Conservation (phyloP, 1,284 basidiomycete genomes). For the Melanopsichium pennsylvanicum region DNA sequence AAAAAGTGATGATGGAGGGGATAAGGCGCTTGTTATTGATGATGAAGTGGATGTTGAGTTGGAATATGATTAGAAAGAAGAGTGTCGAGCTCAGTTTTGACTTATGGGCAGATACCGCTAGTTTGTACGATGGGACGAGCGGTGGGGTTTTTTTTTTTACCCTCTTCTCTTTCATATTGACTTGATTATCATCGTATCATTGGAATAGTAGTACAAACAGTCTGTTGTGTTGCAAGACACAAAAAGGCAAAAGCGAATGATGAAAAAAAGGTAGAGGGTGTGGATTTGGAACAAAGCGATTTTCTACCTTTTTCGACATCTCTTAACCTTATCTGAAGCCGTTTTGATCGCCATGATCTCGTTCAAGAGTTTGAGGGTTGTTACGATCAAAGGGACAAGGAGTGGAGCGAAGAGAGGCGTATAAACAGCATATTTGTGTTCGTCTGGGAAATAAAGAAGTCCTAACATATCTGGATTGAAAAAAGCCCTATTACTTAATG, state of each 20-base stretch:
- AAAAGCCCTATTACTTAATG: slow-evolving; percentile 85
- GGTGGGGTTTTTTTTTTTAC: too few relatives aligned
- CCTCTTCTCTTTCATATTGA: too few relatives aligned
- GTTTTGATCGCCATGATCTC: neutral
- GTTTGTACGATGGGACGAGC: too few relatives aligned
- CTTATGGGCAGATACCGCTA: too few relatives aligned
- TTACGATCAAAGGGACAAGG: slow-evolving; percentile 80
- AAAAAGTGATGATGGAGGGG: neutral
- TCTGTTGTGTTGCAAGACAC: too few relatives aligned
- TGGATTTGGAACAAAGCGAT: too few relatives aligned
- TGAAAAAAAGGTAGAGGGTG: neutral
- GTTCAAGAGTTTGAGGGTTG: slow-evolving; percentile 69
- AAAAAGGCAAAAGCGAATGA: neutral
- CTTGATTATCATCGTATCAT: too few relatives aligned
- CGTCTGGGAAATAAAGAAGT: slow-evolving; percentile 82
- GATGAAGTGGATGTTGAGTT: neutral
- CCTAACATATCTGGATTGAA: slow-evolving; percentile 97
- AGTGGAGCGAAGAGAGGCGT: slow-evolving; percentile 65
- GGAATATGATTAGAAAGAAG: slow-evolving; percentile 20
- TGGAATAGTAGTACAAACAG: too few relatives aligned
- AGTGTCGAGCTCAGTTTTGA: too few relatives aligned
- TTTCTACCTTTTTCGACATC: neutral
- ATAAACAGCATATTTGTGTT: slow-evolving; percentile 66
- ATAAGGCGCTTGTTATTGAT: neutral
- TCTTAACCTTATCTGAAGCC: neutral